phyloP scores from a whole-genome alignment of 768 basidiomycete genomes.

The Piloderma croceum region DNA sequence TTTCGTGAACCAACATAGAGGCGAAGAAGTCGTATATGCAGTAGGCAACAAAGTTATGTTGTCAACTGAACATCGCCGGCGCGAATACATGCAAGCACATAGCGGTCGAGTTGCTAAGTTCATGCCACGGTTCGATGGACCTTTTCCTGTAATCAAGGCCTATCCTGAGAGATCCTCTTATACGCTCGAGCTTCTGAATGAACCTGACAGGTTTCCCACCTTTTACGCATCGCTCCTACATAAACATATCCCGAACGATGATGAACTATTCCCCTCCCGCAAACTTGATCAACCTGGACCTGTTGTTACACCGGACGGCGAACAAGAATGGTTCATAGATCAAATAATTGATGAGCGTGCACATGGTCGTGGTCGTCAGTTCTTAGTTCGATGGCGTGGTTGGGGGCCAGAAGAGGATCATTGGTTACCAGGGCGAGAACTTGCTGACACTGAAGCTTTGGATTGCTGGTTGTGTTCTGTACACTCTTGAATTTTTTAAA shows the following conservation, averaged over 20 bases:
- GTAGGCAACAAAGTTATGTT: conserved; percentile 32
- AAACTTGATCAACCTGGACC: conserved; percentile 1
- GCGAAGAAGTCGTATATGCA: conserved; percentile 13
- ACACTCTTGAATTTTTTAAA: too few species aligned
- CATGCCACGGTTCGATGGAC: conserved; percentile 33
- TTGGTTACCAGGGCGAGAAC: too few species aligned
- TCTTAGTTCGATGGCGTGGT: too few species aligned
- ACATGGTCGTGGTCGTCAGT: too few species aligned
- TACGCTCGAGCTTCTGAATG: conserved; percentile 19
- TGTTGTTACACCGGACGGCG: conserved; percentile 1
- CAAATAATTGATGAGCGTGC: too few species aligned
- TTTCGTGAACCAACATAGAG: conserved; percentile 24
- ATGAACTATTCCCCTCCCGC: conserved; percentile 30
- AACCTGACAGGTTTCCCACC: conserved; percentile 19
- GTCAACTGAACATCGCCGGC: conserved; percentile 22
- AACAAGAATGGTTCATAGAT: conserved; percentile 9
- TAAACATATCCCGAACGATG: conserved; percentile 30
- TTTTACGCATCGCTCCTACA: conserved; percentile 32
- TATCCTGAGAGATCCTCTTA: conserved; percentile 16
- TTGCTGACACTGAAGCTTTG: too few species aligned
- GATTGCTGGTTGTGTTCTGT: too few species aligned
- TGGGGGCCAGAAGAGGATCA: too few species aligned
- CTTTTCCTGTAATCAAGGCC: conserved; percentile 15
- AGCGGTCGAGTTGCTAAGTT: conserved; percentile 34
- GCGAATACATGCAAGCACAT: conserved; percentile 21